phyloP scores from a whole-genome alignment of 768 basidiomycete genomes.

The Gloeopeniophorella convolvens region DNA sequence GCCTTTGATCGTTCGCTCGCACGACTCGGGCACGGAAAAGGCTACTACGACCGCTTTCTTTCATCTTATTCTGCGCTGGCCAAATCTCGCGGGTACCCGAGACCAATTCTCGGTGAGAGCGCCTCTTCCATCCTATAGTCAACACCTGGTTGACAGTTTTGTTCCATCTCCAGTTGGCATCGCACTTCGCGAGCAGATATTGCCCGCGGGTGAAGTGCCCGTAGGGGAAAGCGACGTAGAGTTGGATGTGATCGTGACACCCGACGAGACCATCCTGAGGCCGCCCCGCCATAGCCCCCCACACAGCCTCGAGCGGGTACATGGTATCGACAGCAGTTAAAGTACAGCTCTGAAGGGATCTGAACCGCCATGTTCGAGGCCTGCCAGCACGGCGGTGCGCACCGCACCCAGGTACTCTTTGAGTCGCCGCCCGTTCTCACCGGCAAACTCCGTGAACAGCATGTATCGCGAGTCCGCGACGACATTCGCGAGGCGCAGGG shows the following conservation, averaged over 20 bases:
- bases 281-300: background rate
- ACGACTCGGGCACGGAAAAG: constrained; percentile 77
- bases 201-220: constrained; percentile 47
- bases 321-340: background rate
- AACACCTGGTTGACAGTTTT: constrained; percentile 9
- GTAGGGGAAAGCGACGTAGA: constrained; percentile 53
- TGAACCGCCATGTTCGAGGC: constrained; percentile 67
- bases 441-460: constrained; percentile 80
- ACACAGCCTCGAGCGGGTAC: background rate
- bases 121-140: constrained; percentile 9
- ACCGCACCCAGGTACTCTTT: constrained; percentile 72
- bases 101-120: constrained; percentile 53
- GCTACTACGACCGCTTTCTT: constrained; percentile 76
- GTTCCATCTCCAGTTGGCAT: constrained; percentile 46
- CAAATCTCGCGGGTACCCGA: constrained; percentile 32
- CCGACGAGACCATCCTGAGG: constrained; percentile 34
- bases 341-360: constrained; percentile 57
- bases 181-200: constrained; percentile 55
- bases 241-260: constrained; percentile 54
- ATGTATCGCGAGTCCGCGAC: constrained; percentile 85
- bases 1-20: constrained; percentile 66
- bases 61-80: constrained; percentile 38
- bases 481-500: constrained; percentile 71
- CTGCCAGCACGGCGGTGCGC: constrained; percentile 61
- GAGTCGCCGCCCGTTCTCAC: constrained; percentile 51